A percentile compares a stretch with the other conserved stretches of the same genome.
These are phyloP conservation scores for Pseudotsuga menziesii DNA, from an alignment of 75 land plant species.

Conservation along the genomic window DNA sequence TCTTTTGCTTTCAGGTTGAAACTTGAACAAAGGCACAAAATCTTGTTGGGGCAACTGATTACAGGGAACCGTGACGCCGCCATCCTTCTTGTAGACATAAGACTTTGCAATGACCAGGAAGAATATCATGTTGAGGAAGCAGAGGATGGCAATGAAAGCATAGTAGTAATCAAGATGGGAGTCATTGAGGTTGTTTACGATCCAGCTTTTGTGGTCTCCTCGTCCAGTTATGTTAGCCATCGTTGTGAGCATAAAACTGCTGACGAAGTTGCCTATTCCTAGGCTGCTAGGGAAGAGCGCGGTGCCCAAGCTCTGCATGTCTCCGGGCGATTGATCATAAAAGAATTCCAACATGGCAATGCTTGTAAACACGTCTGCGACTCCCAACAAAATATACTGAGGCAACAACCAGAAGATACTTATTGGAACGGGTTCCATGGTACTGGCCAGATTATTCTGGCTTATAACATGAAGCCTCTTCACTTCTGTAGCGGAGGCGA, in stretches of 20 bases:
- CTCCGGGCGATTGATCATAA: constrained; percentile 80
- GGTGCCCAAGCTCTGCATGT: constrained; percentile 87
- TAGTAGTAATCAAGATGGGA: constrained; percentile 78
- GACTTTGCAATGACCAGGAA: constrained; percentile 45
- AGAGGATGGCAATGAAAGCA: constrained; percentile 47
- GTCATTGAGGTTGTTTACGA: constrained; percentile 66
- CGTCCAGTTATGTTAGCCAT: constrained; percentile 52
- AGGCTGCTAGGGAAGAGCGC: constrained; percentile 77
- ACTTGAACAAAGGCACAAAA: too few species aligned
- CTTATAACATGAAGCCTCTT: constrained; percentile 37
- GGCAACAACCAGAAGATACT: constrained; percentile 80
- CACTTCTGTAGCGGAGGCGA: constrained; percentile 41
- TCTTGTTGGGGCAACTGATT: too few species aligned
- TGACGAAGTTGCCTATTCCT: constrained; percentile 79
- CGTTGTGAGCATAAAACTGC: constrained; percentile 69
- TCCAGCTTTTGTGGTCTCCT: constrained; percentile 53
- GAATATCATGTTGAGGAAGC: constrained; percentile 36
- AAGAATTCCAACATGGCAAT: constrained; percentile 85
- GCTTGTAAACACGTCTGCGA: constrained; percentile 66
- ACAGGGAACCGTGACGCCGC: too few species aligned
- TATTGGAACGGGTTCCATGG: constrained; percentile 67
- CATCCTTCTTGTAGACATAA: constrained; percentile 50
- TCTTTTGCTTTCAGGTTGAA: too few species aligned
- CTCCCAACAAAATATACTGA: constrained; percentile 66
- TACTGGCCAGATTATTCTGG: constrained; percentile 8